These are phyloP conservation scores for Polyplosphaeria fusca DNA, from an alignment of 495 filamentous ascomycete genomes.

Conservation along the genomic window DNA sequence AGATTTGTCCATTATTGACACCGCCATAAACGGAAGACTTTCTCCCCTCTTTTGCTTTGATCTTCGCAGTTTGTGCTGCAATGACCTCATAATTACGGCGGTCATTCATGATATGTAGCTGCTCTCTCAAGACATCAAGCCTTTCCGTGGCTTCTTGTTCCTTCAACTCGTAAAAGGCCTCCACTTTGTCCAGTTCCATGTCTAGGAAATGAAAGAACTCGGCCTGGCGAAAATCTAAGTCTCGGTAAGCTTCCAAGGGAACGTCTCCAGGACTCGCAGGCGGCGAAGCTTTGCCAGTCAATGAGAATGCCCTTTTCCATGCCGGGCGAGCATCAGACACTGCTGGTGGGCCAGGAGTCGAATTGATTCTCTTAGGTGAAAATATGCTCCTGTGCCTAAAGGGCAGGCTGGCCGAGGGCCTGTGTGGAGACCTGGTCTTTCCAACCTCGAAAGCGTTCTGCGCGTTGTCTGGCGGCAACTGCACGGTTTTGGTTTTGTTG, in stretches of 20 bases:
- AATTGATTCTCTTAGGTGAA: conserved; percentile 38
- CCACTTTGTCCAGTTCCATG: conserved; percentile 76
- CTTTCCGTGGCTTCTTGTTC: conserved; percentile 74
- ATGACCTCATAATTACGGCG: conserved; percentile 69
- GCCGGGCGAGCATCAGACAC: conserved; percentile 28
- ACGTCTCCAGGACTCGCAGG: conserved; percentile 40
- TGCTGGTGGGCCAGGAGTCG: conserved; percentile 26
- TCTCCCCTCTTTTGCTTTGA: conserved; percentile 33
- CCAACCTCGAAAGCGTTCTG: conserved; percentile 46
- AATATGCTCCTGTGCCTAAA: conserved; percentile 34
- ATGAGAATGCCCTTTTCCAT: conserved; percentile 45
- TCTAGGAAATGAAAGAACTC: conserved; percentile 82
- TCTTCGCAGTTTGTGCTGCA: conserved; percentile 39
- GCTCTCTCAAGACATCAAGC: conserved; percentile 66
- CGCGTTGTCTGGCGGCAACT: conserved; percentile 7
- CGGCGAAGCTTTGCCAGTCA: conserved; percentile 28
- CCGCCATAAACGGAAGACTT: background rate
- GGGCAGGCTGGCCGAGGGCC: conserved; percentile 23
- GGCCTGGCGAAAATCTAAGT: conserved; percentile 60
- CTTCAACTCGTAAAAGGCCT: conserved; percentile 77
- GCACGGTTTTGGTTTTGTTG: conserved; percentile 14
- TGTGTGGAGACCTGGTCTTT: conserved; percentile 34
- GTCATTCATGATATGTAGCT: conserved; percentile 85
- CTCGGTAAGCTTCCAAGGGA: conserved; percentile 48
- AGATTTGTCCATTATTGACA: conserved; percentile 7